Evolutionary conservation across 148 eudicot genomes (phyloP), one percentile per base, ranked within the genome.

Genomic region (Cornus florida): DNA sequence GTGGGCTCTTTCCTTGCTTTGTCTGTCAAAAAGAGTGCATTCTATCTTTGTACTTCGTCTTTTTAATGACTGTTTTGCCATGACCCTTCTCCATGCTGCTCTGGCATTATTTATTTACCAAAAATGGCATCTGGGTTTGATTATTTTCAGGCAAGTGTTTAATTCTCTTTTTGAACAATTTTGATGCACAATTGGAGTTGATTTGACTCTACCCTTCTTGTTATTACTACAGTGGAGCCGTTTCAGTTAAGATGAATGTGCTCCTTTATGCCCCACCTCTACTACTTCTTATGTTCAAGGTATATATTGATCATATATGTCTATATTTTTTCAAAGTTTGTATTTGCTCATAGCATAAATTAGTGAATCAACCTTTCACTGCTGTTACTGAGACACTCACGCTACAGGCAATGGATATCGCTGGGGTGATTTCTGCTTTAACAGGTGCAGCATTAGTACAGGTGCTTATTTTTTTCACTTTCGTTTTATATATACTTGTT

Each of bases 211-310:
- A 10, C 43, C 59, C 28, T 48, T 48, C 69, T 50, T 76, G 17
- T 79, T 82, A 77, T 67, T 79, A 82, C 90, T 79, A 82, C 90
- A 95, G 99, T 82, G 89, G 88, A 78, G 99, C 99, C 75, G 99
- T 95, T 77, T 93, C 99, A 31, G 84, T 95, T 74, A 95, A 95
- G 89, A 95, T 95, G 99, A 95, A 95, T 82, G 97, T 95, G 84
- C 99, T 95, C 69, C 99, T 95, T 62, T 95, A 83, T 92, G 99
- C 99, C 69, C 99, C 99, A 71, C 90, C 99, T 24, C 82, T 95
- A 77, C 86, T 95, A 50, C 87, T 95, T 65, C 91, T 95, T 70
- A 75, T 95, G 92, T 79, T 95, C 77, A 92, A 95, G 99, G 99
- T 95, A 86, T 33, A 48, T 75, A 48, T 76, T 35, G 56, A 24